Conservation (phyloP, 1,284 basidiomycete genomes). For the Microbotryum lychnidis-dioicae region DNA sequence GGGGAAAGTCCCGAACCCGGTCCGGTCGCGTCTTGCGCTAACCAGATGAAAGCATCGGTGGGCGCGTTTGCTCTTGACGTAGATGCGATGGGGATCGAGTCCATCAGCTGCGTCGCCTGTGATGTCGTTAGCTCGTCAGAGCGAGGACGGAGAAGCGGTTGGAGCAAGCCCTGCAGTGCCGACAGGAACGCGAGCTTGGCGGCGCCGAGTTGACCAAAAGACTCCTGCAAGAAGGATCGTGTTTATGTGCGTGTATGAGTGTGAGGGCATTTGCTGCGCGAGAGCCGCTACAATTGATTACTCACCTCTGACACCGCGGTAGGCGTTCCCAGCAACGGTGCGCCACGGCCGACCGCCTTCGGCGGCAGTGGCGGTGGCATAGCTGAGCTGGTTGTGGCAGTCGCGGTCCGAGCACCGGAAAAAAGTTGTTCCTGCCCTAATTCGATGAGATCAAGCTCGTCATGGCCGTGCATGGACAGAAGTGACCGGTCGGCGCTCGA, state of each 20-base stretch:
- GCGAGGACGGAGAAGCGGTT: not conserved
- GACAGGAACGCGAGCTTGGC: constrained; percentile 26
- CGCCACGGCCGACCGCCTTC: not conserved
- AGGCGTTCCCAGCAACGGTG: not conserved
- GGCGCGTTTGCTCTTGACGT: no score
- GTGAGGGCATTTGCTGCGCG: no score
- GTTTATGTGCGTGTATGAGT: no score
- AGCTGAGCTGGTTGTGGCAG: not conserved
- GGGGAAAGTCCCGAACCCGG: no score
- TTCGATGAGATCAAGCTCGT: constrained; percentile 9
- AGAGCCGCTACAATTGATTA: not conserved
- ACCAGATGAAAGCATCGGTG: no score
- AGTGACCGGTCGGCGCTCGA: no score
- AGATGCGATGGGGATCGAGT: no score
- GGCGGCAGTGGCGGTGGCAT: not conserved
- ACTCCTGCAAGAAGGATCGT: constrained; percentile 6
- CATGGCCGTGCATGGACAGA: no score
- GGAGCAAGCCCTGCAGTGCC: constrained; percentile 18
- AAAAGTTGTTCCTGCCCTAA: constrained; percentile 24
- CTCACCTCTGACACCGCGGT: not conserved
- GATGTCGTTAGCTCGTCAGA: not conserved
- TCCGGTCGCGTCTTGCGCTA: no score
- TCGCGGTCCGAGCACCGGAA: constrained; percentile 4
- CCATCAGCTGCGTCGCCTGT: no score
- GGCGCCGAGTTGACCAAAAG: constrained; percentile 12